Conservation (phyloP, 345 rosid species). For the Zanthoxylum bungeanum region DNA sequence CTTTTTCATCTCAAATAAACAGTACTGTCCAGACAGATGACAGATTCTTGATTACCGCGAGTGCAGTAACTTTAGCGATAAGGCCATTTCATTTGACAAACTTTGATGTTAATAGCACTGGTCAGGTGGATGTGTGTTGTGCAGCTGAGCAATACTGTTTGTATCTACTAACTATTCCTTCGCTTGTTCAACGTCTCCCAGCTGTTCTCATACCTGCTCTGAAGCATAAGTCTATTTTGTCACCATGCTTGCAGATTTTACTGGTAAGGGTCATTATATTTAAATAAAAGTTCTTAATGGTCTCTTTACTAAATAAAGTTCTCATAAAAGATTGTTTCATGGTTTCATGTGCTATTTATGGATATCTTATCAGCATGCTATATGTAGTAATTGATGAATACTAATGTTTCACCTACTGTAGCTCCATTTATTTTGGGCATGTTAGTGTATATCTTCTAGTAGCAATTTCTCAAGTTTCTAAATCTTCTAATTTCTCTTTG, state of each 20-base stretch:
- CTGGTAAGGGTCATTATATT: constrained; percentile 58
- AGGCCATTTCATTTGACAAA: constrained; percentile 65
- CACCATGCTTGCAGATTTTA: constrained; percentile 61
- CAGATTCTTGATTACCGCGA: constrained; percentile 70
- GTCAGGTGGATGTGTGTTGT: constrained; percentile 23
- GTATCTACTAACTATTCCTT: constrained; percentile 70
- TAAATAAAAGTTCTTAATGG: constrained; percentile 6
- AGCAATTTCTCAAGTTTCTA: neutral
- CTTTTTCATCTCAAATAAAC: constrained; percentile 22
- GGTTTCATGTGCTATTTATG: neutral
- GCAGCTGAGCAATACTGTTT: constrained; percentile 56
- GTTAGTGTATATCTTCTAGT: neutral
- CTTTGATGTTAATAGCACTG: constrained; percentile 27
- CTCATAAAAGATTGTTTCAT: neutral
- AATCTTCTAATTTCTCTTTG: neutral
- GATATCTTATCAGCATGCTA: neutral
- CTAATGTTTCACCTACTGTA: neutral
- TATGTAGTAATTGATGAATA: neutral
- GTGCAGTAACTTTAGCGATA: constrained; percentile 74
- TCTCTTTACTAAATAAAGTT: neutral
- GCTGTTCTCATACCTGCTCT: constrained; percentile 71
- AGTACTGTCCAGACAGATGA: constrained; percentile 49
- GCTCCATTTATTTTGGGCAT: neutral
- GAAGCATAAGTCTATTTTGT: constrained; percentile 72
- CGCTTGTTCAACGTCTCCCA: constrained; percentile 68